Evolutionary conservation across 164 flowering plant species (phyloP), one percentile per base, ranked within the genome.

Genomic region (Hamamelis virginiana): DNA sequence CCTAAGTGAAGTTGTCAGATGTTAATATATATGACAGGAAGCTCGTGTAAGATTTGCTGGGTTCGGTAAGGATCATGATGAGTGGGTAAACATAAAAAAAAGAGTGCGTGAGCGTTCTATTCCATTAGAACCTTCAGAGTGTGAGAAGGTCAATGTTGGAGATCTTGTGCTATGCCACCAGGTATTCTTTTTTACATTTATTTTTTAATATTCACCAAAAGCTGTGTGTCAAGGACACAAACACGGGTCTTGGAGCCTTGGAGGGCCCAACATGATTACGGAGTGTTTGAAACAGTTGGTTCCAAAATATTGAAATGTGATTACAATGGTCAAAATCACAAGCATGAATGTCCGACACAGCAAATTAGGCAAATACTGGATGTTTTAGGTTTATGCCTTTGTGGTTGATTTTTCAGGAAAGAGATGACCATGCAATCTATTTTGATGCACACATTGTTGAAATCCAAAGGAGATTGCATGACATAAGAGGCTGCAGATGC

Each of bases 11-110:
- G 41, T 33, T 33, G 41, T 33, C 41, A 33, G 6, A 33, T 33
- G 41, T 33, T 33, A 9, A 13, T 8, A 16, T 61, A 38, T 69
- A 27, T 60, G 79, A 26, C 81, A 94, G 97, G 97, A 91, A 86
- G 98, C 78, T 27, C 91, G 83, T 69, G 91, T 94, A n/a, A 80
- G 97, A 75, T 94, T 82, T 81, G 70, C 81, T 71, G 97, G 96
- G 14, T 94, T 83, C 78, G 82, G 86, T n/a, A 75, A 86, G 1
- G 85, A 79, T 67, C 87, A 94, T 15, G 98, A 91, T 74, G 98
- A 94, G 79, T 94, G 98, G 98, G 93, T 94, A 38, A 91, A 78
- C 73, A 78, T 87, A 25, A 81, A 71, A 70, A 78, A 53, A 23
- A 82, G 69, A 26, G 81, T 94, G 28, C 88, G 97, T 12, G 86